Conservation (phyloP, 108 stramenopile species). For the Discostella pseudostelligera region DNA sequence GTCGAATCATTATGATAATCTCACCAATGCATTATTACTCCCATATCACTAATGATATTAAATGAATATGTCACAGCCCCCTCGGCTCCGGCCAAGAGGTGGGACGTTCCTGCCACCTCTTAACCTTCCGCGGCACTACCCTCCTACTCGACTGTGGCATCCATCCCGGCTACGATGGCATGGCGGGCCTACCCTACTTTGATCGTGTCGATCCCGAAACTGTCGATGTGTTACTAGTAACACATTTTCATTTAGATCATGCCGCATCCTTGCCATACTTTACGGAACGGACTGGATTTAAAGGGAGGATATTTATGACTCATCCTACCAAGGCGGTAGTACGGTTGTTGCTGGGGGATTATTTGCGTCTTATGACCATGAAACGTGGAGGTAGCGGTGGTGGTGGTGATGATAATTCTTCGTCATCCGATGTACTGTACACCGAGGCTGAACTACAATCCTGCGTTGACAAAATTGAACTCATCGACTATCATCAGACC, state of each 20-base stretch:
- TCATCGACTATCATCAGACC: constrained; percentile 95
- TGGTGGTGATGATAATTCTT: neutral
- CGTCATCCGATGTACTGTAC: constrained; percentile 81
- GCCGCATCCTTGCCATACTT: constrained; percentile 96
- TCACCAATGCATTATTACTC: neutral
- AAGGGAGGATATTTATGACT: constrained; percentile 95
- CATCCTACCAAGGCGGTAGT: constrained; percentile 98
- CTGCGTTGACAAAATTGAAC: constrained; percentile 94
- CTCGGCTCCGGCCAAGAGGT: constrained; percentile 95
- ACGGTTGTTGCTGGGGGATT: constrained; percentile 91
- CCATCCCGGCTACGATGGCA: constrained; percentile 96
- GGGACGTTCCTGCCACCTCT: constrained; percentile 95
- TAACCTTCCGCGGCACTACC: constrained; percentile 92
- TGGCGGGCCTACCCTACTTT: constrained; percentile 88
- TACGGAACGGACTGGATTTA: constrained; percentile 96
- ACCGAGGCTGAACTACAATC: constrained; percentile 88
- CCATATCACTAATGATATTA: neutral
- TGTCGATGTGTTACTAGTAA: constrained; percentile 88
- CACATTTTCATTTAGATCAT: constrained; percentile 99
- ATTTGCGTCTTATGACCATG: constrained; percentile 81
- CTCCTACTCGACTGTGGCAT: constrained; percentile 98
- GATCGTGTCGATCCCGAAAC: constrained; percentile 84
- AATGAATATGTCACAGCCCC: constrained; percentile 47
- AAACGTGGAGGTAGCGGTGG: constrained; percentile 38
- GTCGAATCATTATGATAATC: too few species aligned